phyloP scores from a whole-genome alignment of 257 asterid genomes.

The Parsonsia alboflavescens region DNA sequence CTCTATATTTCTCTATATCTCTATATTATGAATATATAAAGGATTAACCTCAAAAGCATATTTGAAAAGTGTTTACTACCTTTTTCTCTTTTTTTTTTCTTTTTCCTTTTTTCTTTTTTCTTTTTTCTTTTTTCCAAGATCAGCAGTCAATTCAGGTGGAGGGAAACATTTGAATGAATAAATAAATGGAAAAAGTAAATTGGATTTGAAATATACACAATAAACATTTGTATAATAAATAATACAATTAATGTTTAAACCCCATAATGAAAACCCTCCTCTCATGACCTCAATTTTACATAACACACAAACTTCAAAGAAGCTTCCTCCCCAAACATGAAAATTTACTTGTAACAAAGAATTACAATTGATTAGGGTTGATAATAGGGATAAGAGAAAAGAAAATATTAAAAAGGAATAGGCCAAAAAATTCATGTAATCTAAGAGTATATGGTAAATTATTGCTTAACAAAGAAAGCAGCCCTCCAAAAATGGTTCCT shows the following conservation, averaged over 20 bases:
- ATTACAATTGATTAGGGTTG: constrained; percentile 14
- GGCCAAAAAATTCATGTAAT: constrained; percentile 14
- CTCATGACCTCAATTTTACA: constrained; percentile 22
- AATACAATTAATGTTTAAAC: constrained; percentile 21
- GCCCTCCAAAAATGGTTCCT: constrained; percentile 8
- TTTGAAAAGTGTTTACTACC: too few species aligned
- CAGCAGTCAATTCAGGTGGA: too few species aligned
- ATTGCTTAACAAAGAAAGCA: constrained; percentile 8
- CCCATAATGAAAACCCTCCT: not conserved
- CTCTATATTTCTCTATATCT: too few species aligned
- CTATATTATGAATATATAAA: too few species aligned
- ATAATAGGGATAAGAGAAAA: not conserved
- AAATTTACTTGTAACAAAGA: not conserved
- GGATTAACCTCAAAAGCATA: too few species aligned
- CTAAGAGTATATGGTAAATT: constrained; percentile 10
- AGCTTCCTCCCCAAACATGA: constrained; percentile 5
- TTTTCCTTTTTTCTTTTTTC: too few species aligned
- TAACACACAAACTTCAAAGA: not conserved
- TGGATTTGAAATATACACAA: constrained; percentile 25
- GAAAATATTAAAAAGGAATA: not conserved
- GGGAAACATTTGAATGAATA: not conserved
- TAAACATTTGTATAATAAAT: constrained; percentile 26
- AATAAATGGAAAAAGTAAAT: constrained; percentile 18
- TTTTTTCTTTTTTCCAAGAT: too few species aligned
- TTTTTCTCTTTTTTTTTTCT: too few species aligned